Base-by-base conservation (phyloP, 2,329 filamentous ascomycete genomes). In the Allantophomopsis lycopodina region DNA sequence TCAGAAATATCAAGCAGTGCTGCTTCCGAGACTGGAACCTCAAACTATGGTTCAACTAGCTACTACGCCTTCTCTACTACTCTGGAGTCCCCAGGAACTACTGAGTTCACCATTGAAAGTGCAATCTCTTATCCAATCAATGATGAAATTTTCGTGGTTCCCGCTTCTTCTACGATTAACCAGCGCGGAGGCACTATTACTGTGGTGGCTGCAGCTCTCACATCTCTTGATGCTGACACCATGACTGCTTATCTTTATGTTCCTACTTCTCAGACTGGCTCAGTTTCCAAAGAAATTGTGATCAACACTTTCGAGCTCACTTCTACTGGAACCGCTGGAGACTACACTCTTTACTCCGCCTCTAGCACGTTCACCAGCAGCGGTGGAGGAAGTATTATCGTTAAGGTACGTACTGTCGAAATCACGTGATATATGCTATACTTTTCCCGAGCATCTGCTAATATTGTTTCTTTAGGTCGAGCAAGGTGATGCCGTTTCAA, bases 131-230 rank as follows among this genome's bases (percentile, higher is more conserved):
- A 39, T 39, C 20, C 40, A 2, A 45, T 47, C 36, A 46, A 47
- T 32, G 34, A 37, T 5, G 46, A 46, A 13, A 33, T 49, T 23
- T 49, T 49, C 40, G 32, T 49, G 21, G 13, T 46, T 8, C 43
- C 44, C 6, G 45, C 45, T 2, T 30, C 38, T 17, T 44, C 39
- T 28, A 45, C 38, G 23, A 35, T 14, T 8, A 37, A 35, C 17
- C 18, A 33, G 17, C 3, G 17, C 5, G 30, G 21, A 32, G 32
- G 35, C 12, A 30, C 32, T 33, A 44, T 38, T 30, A n/a, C 46
- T 17, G 37, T 47, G 7, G 40, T 42, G 14, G 42, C 36, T 30
- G 45, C 46, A 11, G 39, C 39, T 7, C 37, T 41, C 14, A 43
- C 43, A 11, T 38, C 41, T 13, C 34, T 43, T 7, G 32, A 11